These are phyloP conservation scores for Aspergillus jensenii DNA, from an alignment of 2,329 filamentous ascomycete genomes.

Conservation along the genomic window DNA sequence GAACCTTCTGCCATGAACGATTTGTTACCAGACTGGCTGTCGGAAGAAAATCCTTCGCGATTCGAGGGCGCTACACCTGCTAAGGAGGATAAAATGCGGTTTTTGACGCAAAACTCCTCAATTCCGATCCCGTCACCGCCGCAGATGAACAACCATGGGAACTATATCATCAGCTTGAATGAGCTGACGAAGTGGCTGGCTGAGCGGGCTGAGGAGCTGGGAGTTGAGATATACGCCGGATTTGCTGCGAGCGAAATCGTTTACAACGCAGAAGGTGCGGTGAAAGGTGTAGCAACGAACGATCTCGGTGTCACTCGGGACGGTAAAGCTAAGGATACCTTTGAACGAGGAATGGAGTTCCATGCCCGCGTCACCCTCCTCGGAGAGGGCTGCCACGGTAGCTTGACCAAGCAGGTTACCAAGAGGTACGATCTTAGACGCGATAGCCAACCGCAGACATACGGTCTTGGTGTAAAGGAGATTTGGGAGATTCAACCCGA, in stretches of 20 bases:
- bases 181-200: constrained; percentile 95
- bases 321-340: constrained; percentile 83
- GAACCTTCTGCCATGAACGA: constrained; percentile 86
- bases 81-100: constrained; percentile 83
- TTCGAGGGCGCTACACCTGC: constrained; percentile 88
- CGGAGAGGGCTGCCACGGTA: constrained; percentile 93
- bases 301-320: constrained; percentile 81
- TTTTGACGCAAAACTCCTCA: constrained; percentile 77
- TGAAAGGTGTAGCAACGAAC: constrained; percentile 93
- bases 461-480: constrained; percentile 91
- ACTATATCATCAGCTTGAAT: constrained; percentile 95
- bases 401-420: constrained; percentile 88
- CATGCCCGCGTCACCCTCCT: constrained; percentile 89
- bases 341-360: constrained; percentile 98
- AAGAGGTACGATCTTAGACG: constrained; percentile 89
- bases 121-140: constrained; percentile 85
- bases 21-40: constrained; percentile 89
- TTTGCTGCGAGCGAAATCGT: constrained; percentile 93
- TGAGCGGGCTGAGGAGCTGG: constrained; percentile 92
- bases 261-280: constrained; percentile 81
- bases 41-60: constrained; percentile 80
- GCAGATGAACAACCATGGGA: constrained; percentile 97
- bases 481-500: constrained; percentile 95
- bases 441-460: constrained; percentile 91
- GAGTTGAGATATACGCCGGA: constrained; percentile 93